phyloP scores from a whole-genome alignment of 176 grass and related monocot species.

The Triticum aestivum region IWGSC_CS_RefSeq_v2.1 NC_057813.1:192751717-192752216 shows the following conservation, averaged over 20 bases:
- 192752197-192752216: not conserved
- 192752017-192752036: not conserved
- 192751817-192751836: conserved; percentile 42
- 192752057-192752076: conserved; percentile 10
- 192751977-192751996: not conserved
- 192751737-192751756: conserved; percentile 54
- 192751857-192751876: conserved; percentile 44
- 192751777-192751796: conserved; percentile 69
- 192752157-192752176: conserved; percentile 77
- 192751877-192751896: not conserved
- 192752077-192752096: conserved; percentile 67
- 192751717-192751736: conserved; percentile 63
- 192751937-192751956: not conserved
- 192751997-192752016: not conserved
- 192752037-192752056: not conserved
- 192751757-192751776: conserved; percentile 59
- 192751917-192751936: not conserved
- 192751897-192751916: not conserved
- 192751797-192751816: conserved; percentile 68
- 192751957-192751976: not conserved
- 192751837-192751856: conserved; percentile 49
- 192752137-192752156: conserved; percentile 85
- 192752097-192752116: conserved; percentile 88
- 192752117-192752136: conserved; percentile 47
- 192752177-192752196: conserved; percentile 48